These are phyloP conservation scores for Penicillium crustosum DNA, from an alignment of 2,329 filamentous ascomycete species.

Conservation along the genomic window DNA sequence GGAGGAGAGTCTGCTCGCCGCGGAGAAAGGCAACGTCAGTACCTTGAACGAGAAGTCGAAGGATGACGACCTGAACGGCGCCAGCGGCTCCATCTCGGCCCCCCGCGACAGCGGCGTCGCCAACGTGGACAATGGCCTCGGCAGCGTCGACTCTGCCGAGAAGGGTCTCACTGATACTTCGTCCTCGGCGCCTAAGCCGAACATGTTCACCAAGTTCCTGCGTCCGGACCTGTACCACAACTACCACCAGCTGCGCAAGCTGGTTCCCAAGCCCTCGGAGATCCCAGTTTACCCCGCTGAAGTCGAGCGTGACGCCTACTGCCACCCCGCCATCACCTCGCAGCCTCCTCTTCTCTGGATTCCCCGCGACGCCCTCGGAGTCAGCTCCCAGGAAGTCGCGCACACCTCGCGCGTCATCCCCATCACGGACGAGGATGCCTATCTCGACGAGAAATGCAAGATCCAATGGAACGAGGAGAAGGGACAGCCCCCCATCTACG, in stretches of 20 bases:
- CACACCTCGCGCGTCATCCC: constrained; percentile 70
- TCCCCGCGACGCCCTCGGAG: constrained; percentile 69
- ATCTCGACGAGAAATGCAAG: constrained; percentile 68
- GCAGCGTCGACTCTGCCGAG: constrained; percentile 37
- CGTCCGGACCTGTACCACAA: constrained; percentile 75
- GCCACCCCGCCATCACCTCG: constrained; percentile 67
- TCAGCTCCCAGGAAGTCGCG: constrained; percentile 73
- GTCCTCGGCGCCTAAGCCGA: constrained; percentile 33
- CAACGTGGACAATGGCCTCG: constrained; percentile 33
- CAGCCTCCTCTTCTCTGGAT: constrained; percentile 77
- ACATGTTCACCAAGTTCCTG: constrained; percentile 57
- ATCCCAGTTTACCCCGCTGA: constrained; percentile 62
- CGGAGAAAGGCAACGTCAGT: constrained; percentile 22
- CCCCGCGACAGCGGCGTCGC: constrained; percentile 26
- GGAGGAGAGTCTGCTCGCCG: constrained; percentile 49
- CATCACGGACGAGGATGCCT: constrained; percentile 77
- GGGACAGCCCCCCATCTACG: constrained; percentile 59
- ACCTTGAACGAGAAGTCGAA: constrained; percentile 1
- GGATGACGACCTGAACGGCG: neutral
- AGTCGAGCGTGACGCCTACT: constrained; percentile 67
- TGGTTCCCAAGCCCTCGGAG: constrained; percentile 60
- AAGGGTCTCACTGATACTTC: constrained; percentile 32
- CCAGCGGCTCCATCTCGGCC: constrained; percentile 15
- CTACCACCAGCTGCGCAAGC: constrained; percentile 67
- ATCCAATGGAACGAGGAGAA: constrained; percentile 59